A percentile compares a stretch with the other conserved stretches of the same genome.
These are phyloP conservation scores for Dipodascus geniculatus DNA, from an alignment of 805 yeast species.

Conservation along the genomic window DNA sequence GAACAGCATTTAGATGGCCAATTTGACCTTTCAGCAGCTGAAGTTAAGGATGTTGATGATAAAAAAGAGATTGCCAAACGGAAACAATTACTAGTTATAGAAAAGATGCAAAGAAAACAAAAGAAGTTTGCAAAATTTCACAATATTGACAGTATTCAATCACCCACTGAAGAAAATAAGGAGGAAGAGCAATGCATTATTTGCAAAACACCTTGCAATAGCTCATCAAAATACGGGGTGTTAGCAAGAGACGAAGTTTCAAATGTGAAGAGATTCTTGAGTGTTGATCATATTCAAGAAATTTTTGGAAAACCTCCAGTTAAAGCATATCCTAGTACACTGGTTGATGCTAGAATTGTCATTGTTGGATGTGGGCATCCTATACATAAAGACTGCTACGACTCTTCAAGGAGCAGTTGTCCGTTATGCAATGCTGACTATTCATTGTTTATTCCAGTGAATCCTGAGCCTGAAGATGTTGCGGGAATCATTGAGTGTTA, in stretches of 20 bases:
- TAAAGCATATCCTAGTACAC: neutral
- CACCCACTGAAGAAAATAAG: slow-evolving; percentile 18
- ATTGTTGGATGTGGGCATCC: neutral
- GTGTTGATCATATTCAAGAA: neutral
- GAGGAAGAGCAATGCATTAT: slow-evolving; percentile 47
- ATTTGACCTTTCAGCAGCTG: neutral
- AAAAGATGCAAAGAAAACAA: slow-evolving; percentile 72
- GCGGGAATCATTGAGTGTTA: neutral
- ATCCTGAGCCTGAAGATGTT: neutral
- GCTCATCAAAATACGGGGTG: slow-evolving; percentile 64
- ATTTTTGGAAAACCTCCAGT: neutral
- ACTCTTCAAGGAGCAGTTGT: neutral
- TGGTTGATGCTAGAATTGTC: neutral
- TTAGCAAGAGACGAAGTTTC: slow-evolving; percentile 25
- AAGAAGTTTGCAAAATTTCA: slow-evolving; percentile 54
- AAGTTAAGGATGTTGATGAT: slow-evolving; percentile 36
- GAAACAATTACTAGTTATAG: slow-evolving; percentile 60
- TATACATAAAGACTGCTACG: neutral
- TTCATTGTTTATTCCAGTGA: neutral
- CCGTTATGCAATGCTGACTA: neutral
- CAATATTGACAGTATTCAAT: slow-evolving; percentile 11
- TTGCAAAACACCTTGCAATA: slow-evolving; percentile 64
- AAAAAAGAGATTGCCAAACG: slow-evolving; percentile 40
- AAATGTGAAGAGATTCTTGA: neutral
- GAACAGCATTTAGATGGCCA: slow-evolving; percentile 2